phyloP scores from a whole-genome alignment of 768 basidiomycete species.

The Leccinum rimulosum region DNA sequence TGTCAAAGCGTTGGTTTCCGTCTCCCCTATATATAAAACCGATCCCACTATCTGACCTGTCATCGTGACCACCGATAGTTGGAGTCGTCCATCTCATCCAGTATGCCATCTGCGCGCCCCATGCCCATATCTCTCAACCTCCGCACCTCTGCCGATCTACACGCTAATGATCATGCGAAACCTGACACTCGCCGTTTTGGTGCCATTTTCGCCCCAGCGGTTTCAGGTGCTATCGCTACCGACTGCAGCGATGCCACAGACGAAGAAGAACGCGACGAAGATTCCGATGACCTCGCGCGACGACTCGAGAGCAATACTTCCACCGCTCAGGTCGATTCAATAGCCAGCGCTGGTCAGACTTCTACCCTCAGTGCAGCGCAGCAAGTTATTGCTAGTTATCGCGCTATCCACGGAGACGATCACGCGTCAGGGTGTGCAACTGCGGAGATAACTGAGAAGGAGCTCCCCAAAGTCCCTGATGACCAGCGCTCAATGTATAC shows the following conservation, averaged over 20 bases:
- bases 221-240: constrained; percentile 2
- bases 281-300: constrained; percentile 7
- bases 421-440: neutral
- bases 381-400: constrained; percentile 19
- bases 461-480: constrained; percentile 17
- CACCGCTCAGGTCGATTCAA: neutral
- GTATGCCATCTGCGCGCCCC: constrained; percentile 11
- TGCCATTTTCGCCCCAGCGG: constrained; percentile 17
- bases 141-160: constrained; percentile 2
- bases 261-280: constrained; percentile 16
- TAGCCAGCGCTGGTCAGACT: constrained; percentile 1
- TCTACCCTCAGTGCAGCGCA: constrained; percentile 23
- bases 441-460: constrained; percentile 15
- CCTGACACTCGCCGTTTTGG: constrained; percentile 30
- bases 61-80: constrained; percentile 6
- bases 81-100: neutral
- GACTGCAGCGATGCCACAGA: constrained; percentile 7
- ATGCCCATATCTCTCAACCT: constrained; percentile 6
- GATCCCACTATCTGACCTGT: neutral
- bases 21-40: constrained; percentile 19
- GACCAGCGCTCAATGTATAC: constrained; percentile 29
- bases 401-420: constrained; percentile 8
- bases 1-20: constrained; percentile 25
- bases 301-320: neutral
- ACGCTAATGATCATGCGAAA: neutral